phyloP scores from a whole-genome alignment of 352 stramenopile genomes.

The Elongisporangium anandrum region DNA sequence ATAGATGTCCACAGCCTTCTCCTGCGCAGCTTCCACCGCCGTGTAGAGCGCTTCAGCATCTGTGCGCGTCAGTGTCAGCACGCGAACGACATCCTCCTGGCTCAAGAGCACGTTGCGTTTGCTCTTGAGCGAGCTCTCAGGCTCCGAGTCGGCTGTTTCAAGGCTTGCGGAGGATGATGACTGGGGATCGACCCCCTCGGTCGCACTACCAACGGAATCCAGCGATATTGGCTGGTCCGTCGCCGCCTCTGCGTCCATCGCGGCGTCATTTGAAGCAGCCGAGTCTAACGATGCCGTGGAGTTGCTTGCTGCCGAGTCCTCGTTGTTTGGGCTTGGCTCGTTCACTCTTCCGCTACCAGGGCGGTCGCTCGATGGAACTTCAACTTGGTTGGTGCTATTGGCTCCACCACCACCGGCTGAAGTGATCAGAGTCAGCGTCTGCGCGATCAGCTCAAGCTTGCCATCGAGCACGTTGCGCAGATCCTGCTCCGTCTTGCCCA shows the following conservation, averaged over 20 bases:
- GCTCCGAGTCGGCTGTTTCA: not conserved
- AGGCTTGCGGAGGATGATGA: not conserved
- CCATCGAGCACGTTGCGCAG: conserved; percentile 49
- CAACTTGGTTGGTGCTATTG: not conserved
- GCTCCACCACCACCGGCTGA: conserved; percentile 11
- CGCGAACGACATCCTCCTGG: conserved; percentile 35
- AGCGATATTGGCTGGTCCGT: conserved; percentile 8
- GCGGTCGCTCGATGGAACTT: not conserved
- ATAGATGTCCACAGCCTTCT: conserved; percentile 51
- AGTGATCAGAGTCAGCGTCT: conserved; percentile 35
- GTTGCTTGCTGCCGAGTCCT: not conserved
- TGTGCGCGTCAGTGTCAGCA: conserved; percentile 52
- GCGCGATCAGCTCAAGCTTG: conserved; percentile 59
- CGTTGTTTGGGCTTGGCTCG: conserved; percentile 5
- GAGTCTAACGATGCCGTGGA: not conserved
- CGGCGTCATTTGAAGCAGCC: not conserved
- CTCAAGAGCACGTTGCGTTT: conserved; percentile 3
- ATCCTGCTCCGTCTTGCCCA: conserved; percentile 64
- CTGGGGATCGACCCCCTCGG: not conserved
- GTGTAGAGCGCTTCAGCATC: conserved; percentile 79
- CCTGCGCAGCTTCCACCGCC: conserved; percentile 53
- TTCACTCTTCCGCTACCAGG: conserved; percentile 3
- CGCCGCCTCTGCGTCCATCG: not conserved
- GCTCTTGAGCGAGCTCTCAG: conserved; percentile 11
- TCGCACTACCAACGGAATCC: conserved; percentile 4